phyloP scores from a whole-genome alignment of 768 basidiomycete species.

The Naganishia antarctica region DNA sequence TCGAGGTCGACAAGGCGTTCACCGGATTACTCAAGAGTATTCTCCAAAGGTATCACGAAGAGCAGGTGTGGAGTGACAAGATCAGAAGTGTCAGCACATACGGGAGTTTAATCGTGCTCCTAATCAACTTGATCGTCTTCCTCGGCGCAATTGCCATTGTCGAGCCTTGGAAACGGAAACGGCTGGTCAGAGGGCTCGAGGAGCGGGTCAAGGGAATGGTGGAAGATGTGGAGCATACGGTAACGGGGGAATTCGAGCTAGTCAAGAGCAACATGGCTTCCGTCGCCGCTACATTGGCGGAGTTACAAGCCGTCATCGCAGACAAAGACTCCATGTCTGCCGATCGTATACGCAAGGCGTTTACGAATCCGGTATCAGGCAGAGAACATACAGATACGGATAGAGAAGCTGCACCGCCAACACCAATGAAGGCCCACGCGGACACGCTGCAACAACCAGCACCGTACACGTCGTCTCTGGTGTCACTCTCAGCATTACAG shows the following conservation, averaged over 20 bases:
- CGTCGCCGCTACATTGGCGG: slow-evolving; percentile 20
- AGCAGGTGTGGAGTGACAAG: slow-evolving; percentile 99
- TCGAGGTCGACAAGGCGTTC: slow-evolving; percentile 78
- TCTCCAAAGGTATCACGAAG: slow-evolving; percentile 84
- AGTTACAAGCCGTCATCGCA: neutral
- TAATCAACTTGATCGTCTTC: slow-evolving; percentile 85
- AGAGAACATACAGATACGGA: neutral
- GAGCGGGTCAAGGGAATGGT: slow-evolving; percentile 62
- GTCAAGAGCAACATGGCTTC: slow-evolving; percentile 26
- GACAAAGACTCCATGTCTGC: neutral
- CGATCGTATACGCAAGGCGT: neutral
- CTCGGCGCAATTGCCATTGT: slow-evolving; percentile 81
- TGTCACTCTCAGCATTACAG: neutral
- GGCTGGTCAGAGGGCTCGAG: slow-evolving; percentile 84
- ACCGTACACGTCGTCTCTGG: neutral
- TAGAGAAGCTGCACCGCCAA: no score
- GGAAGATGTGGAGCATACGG: slow-evolving; percentile 53
- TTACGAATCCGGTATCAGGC: neutral
- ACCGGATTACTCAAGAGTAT: slow-evolving; percentile 78
- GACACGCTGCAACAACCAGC: neutral
- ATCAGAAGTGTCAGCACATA: slow-evolving; percentile 93
- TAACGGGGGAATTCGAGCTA: slow-evolving; percentile 32
- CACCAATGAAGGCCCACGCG: no score
- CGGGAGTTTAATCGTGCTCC: slow-evolving; percentile 76
- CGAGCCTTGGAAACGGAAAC: slow-evolving; percentile 91